phyloP scores from a whole-genome alignment of 2,329 filamentous ascomycete genomes.

The Acephala macrosclerotiorum region DNA sequence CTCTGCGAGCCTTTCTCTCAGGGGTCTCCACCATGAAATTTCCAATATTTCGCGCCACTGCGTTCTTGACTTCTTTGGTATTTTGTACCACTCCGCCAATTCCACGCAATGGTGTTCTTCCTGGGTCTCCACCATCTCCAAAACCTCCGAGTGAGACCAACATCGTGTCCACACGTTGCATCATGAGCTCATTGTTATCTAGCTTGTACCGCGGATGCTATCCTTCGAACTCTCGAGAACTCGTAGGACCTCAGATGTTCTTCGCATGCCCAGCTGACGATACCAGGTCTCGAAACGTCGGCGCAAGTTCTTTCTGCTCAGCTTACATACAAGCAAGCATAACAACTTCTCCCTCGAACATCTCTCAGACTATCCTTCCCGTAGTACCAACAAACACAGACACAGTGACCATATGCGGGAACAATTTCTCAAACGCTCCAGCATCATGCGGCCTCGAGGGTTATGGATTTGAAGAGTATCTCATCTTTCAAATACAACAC shows the following conservation, averaged over 20 bases:
- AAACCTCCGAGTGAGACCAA: background rate
- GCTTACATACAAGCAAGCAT: background rate
- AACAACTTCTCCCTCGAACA: background rate
- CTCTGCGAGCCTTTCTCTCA: background rate
- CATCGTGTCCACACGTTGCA: background rate
- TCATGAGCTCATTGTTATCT: background rate
- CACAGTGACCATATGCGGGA: background rate
- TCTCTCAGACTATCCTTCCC: background rate
- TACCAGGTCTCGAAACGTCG: background rate
- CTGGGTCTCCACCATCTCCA: background rate
- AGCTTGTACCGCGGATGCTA: background rate
- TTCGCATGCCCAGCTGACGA: background rate
- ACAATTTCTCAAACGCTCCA: background rate
- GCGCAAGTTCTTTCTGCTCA: background rate
- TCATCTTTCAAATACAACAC: background rate
- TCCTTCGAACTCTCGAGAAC: background rate
- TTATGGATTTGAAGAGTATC: background rate
- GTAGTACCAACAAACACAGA: background rate
- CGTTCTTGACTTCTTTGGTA: background rate
- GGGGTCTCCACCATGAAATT: background rate
- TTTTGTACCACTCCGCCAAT: background rate
- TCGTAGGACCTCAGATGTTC: background rate
- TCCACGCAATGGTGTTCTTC: background rate
- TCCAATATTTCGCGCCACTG: background rate
- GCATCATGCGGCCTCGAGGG: background rate